Base-by-base conservation (phyloP, 441 rosid species). In the Rhodomyrtus psidioides region DNA sequence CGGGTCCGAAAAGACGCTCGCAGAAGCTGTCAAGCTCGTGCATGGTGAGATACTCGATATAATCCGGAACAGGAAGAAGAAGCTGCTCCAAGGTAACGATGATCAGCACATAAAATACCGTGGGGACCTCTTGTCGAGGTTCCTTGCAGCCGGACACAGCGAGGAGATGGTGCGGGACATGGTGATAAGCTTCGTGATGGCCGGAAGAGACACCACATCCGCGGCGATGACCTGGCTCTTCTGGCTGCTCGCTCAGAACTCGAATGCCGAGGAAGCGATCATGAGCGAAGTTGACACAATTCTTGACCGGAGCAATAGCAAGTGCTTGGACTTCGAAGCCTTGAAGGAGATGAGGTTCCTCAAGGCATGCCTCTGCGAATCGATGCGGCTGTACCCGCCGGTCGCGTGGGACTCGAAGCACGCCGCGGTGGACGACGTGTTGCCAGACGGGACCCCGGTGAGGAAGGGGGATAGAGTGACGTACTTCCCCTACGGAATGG, bases 341-440 rank as follows among this genome's bases (percentile, higher is more conserved):
- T 58, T 96, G 81, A 94, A 93, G 87, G 95, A 91, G 46, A 90
- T 96, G 96, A 89, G 83, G 53, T 89, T 88, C 58, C 86, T 92
- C 60, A 96, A 94, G 87, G 99, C 99, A 4, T 90, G 96, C 84
- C 39, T 96, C 5, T 94, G 94, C 56, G 98, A 96, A 90, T 91
- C 97, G 26, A 95, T 96, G 99, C 60, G 99, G 85, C 90, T 95
- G 56, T 96, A 94, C 85, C 98, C 99, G 2, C 98, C 98, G 4
- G 96, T 96, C 44, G 92, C 95, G 14, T 95, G 98, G 98, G 98
- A 96, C 91, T 95, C 98, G 0, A 96, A 96, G 83, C 97, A 96
- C 44, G 98, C 96, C 7, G 81, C 56, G 5, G 55, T 42, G 84
- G 93, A 91, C 75, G 95, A 94, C 88, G 88, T 93, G 75, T 56